These are phyloP conservation scores for Cyclocybe aegerita DNA, from an alignment of 768 basidiomycete genomes.

Conservation along the genomic window DNA sequence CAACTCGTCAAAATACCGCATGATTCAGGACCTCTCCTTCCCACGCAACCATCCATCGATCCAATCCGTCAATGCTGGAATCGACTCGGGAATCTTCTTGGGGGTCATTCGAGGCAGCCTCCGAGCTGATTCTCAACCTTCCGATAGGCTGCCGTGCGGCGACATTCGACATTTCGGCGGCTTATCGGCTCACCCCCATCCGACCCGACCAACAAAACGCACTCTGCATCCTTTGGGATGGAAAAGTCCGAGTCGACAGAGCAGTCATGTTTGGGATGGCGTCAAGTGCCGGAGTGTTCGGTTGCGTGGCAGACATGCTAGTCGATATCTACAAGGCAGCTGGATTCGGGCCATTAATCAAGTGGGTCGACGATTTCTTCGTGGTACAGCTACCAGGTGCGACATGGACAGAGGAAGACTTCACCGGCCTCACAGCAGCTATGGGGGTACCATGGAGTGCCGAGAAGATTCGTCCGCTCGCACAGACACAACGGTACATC, in stretches of 20 bases:
- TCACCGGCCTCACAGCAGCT: constrained; percentile 1
- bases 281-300: constrained; percentile 29
- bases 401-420: constrained; percentile 17
- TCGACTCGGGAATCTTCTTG: constrained; percentile 34
- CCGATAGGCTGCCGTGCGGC: constrained; percentile 33
- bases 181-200: constrained; percentile 35
- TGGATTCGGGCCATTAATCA: constrained; percentile 1
- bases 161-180: constrained; percentile 37
- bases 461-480: constrained; percentile 5
- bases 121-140: constrained; percentile 23
- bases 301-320: constrained; percentile 29
- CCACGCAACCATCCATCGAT: constrained; percentile 20
- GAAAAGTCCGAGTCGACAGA: constrained; percentile 30
- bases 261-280: constrained; percentile 28
- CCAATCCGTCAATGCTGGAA: constrained; percentile 27
- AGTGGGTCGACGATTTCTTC: constrained; percentile 31
- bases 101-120: constrained; percentile 33
- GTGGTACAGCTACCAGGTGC: constrained; percentile 11
- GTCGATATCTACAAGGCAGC: constrained; percentile 21
- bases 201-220: constrained; percentile 30
- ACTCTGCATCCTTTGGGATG: constrained; percentile 30
- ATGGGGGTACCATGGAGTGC: constrained; percentile 15
- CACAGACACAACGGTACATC: constrained; percentile 6
- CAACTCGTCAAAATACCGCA: constrained; percentile 14
- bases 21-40: constrained; percentile 31